Evolutionary conservation across 768 basidiomycete genomes (phyloP).

Genomic region (Coprinopsis sp.): DNA sequence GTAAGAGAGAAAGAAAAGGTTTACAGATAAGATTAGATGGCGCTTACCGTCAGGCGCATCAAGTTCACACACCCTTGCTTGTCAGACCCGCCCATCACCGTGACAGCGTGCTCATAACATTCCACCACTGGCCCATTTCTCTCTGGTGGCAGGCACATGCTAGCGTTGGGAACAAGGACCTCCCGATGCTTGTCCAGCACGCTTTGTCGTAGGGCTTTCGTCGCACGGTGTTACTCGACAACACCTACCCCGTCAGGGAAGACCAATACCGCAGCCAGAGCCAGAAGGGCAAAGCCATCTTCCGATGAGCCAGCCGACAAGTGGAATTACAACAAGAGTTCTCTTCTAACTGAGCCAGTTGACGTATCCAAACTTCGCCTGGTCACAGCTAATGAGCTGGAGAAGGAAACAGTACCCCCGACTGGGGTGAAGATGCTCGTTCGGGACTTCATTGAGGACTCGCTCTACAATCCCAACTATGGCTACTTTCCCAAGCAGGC

Average conservation of each 20-base stretch:
- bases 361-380: slow-evolving; percentile 39
- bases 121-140: too few relatives aligned
- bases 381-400: slow-evolving; percentile 71
- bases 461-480: slow-evolving; percentile 94
- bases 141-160: slow-evolving; percentile 7
- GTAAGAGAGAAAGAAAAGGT: background rate
- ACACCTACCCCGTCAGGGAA: background rate
- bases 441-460: slow-evolving; percentile 94
- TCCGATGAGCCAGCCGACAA: slow-evolving; percentile 42
- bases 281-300: slow-evolving; percentile 2
- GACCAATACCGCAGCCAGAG: background rate
- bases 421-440: slow-evolving; percentile 87
- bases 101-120: too few relatives aligned
- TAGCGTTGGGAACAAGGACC: slow-evolving; percentile 2
- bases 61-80: background rate
- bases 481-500: slow-evolving; percentile 96
- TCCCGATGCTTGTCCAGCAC: slow-evolving; percentile 6
- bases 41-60: background rate
- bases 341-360: slow-evolving; percentile 49
- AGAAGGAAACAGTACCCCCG: slow-evolving; percentile 55
- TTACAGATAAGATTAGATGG: slow-evolving; percentile 6
- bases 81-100: background rate
- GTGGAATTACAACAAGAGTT: slow-evolving; percentile 74
- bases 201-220: background rate
- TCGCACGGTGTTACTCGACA: slow-evolving; percentile 2